A percentile compares a stretch with the other conserved stretches of the same genome.
These are phyloP conservation scores for Fusarium bactridioides DNA, from an alignment of 2,329 filamentous ascomycete species.

Conservation along the genomic window DNA sequence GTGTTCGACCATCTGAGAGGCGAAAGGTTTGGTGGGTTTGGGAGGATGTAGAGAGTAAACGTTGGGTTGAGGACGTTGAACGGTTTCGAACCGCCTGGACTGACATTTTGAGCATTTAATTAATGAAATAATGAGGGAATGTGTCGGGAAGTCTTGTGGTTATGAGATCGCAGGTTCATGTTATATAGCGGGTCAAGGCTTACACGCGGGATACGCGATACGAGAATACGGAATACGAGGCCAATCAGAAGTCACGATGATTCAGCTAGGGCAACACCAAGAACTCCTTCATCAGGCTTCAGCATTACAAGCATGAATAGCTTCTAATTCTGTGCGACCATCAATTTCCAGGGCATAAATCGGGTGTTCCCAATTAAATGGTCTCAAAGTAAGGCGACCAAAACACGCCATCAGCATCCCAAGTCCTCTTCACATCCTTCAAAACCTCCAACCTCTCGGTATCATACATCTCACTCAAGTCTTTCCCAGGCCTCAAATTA, in stretches of 20 bases:
- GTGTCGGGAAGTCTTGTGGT: background rate
- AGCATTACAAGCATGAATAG: background rate
- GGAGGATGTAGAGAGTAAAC: background rate
- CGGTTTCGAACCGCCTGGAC: background rate
- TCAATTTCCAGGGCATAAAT: accelerated
- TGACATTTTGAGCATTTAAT: background rate
- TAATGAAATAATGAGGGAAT: background rate
- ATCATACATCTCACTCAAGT: conserved; percentile 31
- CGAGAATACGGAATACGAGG: conserved; percentile 22
- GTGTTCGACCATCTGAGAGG: conserved; percentile 50
- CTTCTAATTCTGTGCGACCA: accelerated
- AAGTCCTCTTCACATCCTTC: conserved; percentile 29
- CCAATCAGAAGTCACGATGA: background rate
- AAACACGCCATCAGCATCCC: conserved; percentile 40
- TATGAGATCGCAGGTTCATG: background rate
- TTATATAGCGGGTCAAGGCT: background rate
- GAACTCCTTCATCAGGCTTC: background rate
- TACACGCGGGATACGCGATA: background rate
- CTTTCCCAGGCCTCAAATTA: conserved; percentile 30
- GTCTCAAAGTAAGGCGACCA: conserved; percentile 35
- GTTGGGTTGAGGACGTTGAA: background rate
- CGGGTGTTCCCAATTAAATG: accelerated
- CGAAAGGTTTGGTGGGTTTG: conserved; percentile 39
- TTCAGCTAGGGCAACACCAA: background rate
- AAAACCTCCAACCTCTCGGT: conserved; percentile 24